These are phyloP conservation scores for Colletotrichum musicola DNA, from an alignment of 2,329 filamentous ascomycete species.

Conservation along the genomic window DNA sequence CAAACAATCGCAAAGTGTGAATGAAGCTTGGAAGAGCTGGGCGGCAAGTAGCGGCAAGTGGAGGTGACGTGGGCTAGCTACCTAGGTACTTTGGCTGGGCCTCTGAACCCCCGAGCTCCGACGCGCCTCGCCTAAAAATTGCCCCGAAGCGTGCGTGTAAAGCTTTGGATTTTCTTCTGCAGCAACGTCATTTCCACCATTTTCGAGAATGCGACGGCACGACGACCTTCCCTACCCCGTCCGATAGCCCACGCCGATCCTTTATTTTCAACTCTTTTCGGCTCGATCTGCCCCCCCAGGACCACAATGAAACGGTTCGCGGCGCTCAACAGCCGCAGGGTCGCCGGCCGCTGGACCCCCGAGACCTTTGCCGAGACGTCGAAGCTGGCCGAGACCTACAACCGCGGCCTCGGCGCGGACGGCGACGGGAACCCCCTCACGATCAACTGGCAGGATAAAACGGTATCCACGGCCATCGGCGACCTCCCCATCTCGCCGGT, in stretches of 20 bases:
- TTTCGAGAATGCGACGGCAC: too few relatives aligned
- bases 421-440: conserved; percentile 46
- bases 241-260: too few relatives aligned
- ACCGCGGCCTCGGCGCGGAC: conserved; percentile 48
- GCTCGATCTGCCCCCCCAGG: too few relatives aligned
- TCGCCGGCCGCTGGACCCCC: not conserved
- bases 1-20: not conserved
- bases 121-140: conserved; percentile 38
- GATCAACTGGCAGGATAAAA: conserved; percentile 56
- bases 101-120: conserved; percentile 23
- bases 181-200: not conserved
- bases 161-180: conserved; percentile 2
- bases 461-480: conserved; percentile 59
- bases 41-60: conserved; percentile 27
- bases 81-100: not conserved
- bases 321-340: not conserved
- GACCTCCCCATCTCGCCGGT: conserved; percentile 66
- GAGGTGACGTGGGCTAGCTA: conserved; percentile 19
- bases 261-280: too few relatives aligned
- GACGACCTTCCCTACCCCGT: too few relatives aligned
- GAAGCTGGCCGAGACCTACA: conserved; percentile 42
- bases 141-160: conserved; percentile 37
- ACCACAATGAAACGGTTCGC: too few relatives aligned
- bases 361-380: not conserved
- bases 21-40: conserved; percentile 13